A percentile compares a stretch with the other conserved stretches of the same genome.
phyloP scores from a whole-genome alignment of 192 early-diverging fungal species.

The Phycomyces nitens region DNA sequence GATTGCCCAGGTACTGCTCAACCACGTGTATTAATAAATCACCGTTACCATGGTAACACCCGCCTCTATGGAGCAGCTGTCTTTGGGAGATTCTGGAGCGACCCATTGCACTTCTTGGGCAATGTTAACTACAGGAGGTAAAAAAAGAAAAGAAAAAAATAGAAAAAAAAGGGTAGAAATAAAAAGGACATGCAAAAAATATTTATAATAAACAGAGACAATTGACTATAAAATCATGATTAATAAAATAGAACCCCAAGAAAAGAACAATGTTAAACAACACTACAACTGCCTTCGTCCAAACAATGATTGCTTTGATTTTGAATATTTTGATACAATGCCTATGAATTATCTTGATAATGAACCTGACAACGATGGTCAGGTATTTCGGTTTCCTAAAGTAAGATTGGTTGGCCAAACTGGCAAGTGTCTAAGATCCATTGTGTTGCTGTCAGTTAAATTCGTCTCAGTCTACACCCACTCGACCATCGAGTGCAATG shows the following conservation, averaged over 20 bases:
- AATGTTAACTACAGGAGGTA: conserved; percentile 12
- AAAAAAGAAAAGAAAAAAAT: neutral
- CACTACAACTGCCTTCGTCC: too few species aligned
- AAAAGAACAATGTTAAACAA: too few species aligned
- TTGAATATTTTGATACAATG: too few species aligned
- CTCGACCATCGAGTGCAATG: conserved; percentile 34
- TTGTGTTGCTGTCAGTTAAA: too few species aligned
- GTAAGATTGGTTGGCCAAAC: too few species aligned
- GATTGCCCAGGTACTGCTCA: conserved; percentile 8
- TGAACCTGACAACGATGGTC: too few species aligned
- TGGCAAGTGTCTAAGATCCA: too few species aligned
- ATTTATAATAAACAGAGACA: neutral
- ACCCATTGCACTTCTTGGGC: conserved; percentile 7
- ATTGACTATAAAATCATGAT: neutral
- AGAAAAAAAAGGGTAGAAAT: too few species aligned
- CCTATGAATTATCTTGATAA: too few species aligned
- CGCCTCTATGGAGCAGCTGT: conserved; percentile 3
- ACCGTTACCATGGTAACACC: neutral
- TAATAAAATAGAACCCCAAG: neutral
- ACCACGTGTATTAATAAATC: neutral
- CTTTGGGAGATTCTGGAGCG: conserved; percentile 14
- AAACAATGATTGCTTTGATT: too few species aligned
- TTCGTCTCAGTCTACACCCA: conserved; percentile 34
- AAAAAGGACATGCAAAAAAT: neutral
- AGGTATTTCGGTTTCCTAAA: too few species aligned